These are phyloP conservation scores for Cyberlindnera maclurae DNA, from an alignment of 805 yeast genomes.

Conservation along the genomic window DNA sequence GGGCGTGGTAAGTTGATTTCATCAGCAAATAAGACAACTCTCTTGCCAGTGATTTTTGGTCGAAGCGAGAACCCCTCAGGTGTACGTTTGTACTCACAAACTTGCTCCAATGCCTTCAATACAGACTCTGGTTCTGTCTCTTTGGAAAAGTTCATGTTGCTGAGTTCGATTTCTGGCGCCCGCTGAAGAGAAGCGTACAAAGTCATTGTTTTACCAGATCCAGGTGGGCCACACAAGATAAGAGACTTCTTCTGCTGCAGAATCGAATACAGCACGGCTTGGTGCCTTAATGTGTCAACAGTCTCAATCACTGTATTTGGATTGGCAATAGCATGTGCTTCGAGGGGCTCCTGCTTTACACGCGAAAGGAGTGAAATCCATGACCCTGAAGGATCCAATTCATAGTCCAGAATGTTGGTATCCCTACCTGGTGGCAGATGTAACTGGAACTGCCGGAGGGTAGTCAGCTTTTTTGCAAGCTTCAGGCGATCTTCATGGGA, in stretches of 20 bases:
- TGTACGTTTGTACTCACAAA: slow-evolving; percentile 53
- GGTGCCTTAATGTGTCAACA: slow-evolving; percentile 65
- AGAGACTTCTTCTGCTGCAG: slow-evolving; percentile 52
- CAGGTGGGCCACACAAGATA: slow-evolving; percentile 92
- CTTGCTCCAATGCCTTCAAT: slow-evolving; percentile 60
- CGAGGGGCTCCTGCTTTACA: slow-evolving; percentile 39
- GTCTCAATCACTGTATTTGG: slow-evolving; percentile 74
- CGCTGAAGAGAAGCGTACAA: slow-evolving; percentile 58
- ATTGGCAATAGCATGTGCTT: slow-evolving; percentile 35
- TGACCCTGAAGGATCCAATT: slow-evolving; percentile 37
- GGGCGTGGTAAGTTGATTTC: slow-evolving; percentile 77
- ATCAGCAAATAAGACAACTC: slow-evolving; percentile 84
- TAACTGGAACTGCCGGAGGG: slow-evolving; percentile 16
- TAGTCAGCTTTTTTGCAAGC: slow-evolving; percentile 28
- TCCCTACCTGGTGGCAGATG: slow-evolving; percentile 9
- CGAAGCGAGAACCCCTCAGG: slow-evolving; percentile 44
- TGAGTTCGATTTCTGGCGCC: slow-evolving; percentile 49
- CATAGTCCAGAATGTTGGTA: slow-evolving; percentile 26
- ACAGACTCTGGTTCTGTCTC: slow-evolving; percentile 62
- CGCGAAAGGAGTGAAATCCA: slow-evolving; percentile 46
- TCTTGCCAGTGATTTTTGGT: slow-evolving; percentile 56
- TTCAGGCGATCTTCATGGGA: slow-evolving; percentile 29
- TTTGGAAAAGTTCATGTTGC: slow-evolving; percentile 75
- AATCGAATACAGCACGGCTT: slow-evolving; percentile 48
- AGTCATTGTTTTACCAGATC: slow-evolving; percentile 95